Conservation (phyloP, 768 basidiomycete species). For the Suillus variegatus region DNA sequence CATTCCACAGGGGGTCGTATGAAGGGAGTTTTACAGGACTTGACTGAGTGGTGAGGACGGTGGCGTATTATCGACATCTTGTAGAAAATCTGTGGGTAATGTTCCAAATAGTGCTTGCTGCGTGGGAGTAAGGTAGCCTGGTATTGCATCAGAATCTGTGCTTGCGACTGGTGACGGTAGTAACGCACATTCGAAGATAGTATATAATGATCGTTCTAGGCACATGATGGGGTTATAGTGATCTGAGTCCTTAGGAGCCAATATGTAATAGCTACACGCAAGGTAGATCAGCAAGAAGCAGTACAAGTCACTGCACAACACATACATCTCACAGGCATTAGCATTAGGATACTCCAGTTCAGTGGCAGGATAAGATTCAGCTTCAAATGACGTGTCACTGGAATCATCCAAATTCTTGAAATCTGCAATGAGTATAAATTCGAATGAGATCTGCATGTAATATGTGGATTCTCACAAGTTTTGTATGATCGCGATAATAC, state of each 20-base stretch:
- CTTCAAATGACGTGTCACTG: conserved; percentile 62
- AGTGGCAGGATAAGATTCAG: conserved; percentile 60
- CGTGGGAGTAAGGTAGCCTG: conserved; percentile 67
- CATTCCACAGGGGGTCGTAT: conserved; percentile 25
- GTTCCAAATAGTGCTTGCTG: conserved; percentile 71
- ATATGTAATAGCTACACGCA: conserved; percentile 63
- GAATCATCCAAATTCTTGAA: conserved; percentile 70
- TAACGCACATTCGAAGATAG: conserved; percentile 67
- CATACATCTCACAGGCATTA: conserved; percentile 66
- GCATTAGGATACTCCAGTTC: conserved; percentile 81
- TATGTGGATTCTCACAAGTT: conserved; percentile 49
- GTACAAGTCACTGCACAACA: conserved; percentile 2
- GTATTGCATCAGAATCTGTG: conserved; percentile 13
- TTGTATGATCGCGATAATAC: conserved; percentile 68
- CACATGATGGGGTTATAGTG: conserved; percentile 87
- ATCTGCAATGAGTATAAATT: conserved; percentile 43
- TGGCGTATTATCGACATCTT: conserved; percentile 25
- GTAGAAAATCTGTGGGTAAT: conserved; percentile 46
- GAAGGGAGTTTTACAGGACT: conserved; percentile 33
- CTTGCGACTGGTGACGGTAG: neutral
- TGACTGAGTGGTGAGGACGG: conserved; percentile 33
- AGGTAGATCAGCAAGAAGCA: conserved; percentile 3
- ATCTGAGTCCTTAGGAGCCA: conserved; percentile 82
- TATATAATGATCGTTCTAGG: conserved; percentile 68
- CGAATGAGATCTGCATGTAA: conserved; percentile 3